Conservation (phyloP, 371 early-diverging fungal species). For the Rhizopus arrhizus region DNA sequence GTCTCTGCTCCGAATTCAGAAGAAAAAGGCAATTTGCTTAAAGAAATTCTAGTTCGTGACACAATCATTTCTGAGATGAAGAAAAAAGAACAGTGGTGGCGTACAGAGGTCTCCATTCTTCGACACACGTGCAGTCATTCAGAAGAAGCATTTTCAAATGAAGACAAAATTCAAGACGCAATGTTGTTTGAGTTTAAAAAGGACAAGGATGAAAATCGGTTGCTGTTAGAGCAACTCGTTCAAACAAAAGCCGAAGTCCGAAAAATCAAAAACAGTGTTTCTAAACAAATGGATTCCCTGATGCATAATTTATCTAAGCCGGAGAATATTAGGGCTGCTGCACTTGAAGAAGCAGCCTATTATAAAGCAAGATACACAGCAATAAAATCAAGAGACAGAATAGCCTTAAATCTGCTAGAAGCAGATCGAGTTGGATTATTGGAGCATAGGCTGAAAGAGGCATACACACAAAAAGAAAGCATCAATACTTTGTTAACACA, state of each 20-base stretch:
- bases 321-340: slow-evolving; percentile 51
- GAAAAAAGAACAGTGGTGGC: slow-evolving; percentile 47
- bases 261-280: slow-evolving; percentile 39
- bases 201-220: slow-evolving; percentile 23
- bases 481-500: slow-evolving; percentile 30
- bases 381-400: slow-evolving; percentile 33
- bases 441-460: slow-evolving; percentile 47
- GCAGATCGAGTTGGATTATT: slow-evolving; percentile 47
- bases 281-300: slow-evolving; percentile 53
- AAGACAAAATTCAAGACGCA: not conserved
- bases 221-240: slow-evolving; percentile 44
- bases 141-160: not conserved
- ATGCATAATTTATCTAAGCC: slow-evolving; percentile 48
- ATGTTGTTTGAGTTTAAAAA: slow-evolving; percentile 11
- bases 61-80: slow-evolving; percentile 34
- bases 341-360: slow-evolving; percentile 62
- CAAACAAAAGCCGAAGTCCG: slow-evolving; percentile 44
- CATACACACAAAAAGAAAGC: slow-evolving; percentile 44
- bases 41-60: slow-evolving; percentile 30
- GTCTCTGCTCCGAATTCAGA: slow-evolving; percentile 1
- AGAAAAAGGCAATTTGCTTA: slow-evolving; percentile 17
- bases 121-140: slow-evolving; percentile 9
- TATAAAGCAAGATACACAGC: slow-evolving; percentile 51
- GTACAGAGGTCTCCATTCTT: slow-evolving; percentile 39
- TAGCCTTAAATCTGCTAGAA: slow-evolving; percentile 45